Percentiles rank a stretch among this genome's conserved stretches.
phyloP scores from a whole-genome alignment of 768 basidiomycete genomes.

The Nidularia pulvinata region DNA sequence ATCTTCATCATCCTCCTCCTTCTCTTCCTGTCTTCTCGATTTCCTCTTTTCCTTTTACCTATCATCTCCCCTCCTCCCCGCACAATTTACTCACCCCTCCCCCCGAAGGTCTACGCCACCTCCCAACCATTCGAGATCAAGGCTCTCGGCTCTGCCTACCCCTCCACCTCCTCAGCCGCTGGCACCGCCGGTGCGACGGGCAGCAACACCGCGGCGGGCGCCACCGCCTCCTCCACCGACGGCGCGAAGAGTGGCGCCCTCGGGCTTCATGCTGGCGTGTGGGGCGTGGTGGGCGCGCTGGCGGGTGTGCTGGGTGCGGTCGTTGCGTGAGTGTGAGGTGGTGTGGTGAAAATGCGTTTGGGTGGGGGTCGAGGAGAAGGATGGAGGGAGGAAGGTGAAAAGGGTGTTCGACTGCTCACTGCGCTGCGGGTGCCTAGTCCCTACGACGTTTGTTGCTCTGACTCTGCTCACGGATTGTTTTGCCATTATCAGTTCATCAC shows the following conservation, averaged over 20 bases:
- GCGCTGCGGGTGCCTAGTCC: no score
- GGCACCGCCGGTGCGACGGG: constrained; percentile 14
- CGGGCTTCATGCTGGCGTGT: neutral
- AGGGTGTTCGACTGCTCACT: no score
- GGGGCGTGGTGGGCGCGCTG: neutral
- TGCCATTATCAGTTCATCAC: no score
- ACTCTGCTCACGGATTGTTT: no score
- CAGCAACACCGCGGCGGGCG: constrained; percentile 17
- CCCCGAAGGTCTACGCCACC: constrained; percentile 50
- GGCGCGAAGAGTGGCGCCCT: neutral
- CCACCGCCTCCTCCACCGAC: constrained; percentile 10
- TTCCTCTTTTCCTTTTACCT: neutral
- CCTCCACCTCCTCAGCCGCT: constrained; percentile 27
- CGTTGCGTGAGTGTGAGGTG: neutral
- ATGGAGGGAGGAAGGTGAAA: neutral
- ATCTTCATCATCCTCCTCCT: no score
- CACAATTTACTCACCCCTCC: neutral
- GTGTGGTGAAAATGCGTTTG: neutral
- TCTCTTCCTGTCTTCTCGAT: no score
- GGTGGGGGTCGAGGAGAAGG: neutral
- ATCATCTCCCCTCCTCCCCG: neutral
- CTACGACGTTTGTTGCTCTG: no score
- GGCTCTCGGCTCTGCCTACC: constrained; percentile 52
- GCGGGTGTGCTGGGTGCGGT: neutral
- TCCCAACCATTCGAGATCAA: constrained; percentile 64